Evolutionary conservation across 306 rosid species (phyloP).

Genomic region (Trichosanthes truncata): DNA sequence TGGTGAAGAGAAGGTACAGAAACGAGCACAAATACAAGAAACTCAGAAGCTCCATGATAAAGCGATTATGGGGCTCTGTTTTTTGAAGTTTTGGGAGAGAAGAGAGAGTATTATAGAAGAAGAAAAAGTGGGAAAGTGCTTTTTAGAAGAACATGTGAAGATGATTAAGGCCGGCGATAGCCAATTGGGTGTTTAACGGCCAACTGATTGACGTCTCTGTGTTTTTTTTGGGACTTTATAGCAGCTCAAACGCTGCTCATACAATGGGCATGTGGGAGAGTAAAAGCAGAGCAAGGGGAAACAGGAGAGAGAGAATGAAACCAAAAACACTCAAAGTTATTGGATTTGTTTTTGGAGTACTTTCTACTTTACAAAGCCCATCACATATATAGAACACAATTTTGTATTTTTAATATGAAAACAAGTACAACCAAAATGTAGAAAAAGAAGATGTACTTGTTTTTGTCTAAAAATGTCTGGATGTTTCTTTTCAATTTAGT

Average conservation of each 20-base stretch:
- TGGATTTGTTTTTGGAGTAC: not conserved
- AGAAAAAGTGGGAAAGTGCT: not conserved
- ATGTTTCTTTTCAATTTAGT: no score
- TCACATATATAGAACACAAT: not conserved
- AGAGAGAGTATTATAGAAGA: not conserved
- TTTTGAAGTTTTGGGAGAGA: not conserved
- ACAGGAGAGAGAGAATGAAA: not conserved
- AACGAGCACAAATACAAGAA: slow-evolving; percentile 19
- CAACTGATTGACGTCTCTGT: not conserved
- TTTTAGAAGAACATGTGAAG: slow-evolving; percentile 2
- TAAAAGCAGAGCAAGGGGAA: not conserved
- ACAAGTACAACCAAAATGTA: not conserved
- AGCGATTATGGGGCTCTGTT: not conserved
- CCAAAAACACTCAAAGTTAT: no score
- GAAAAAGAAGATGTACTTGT: no score
- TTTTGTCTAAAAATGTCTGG: no score
- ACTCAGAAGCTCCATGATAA: slow-evolving; percentile 42
- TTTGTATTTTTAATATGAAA: no score
- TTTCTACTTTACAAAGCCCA: not conserved
- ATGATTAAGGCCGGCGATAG: not conserved
- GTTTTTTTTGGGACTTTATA: not conserved
- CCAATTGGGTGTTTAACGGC: not conserved
- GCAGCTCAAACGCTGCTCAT: not conserved
- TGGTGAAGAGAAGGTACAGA: slow-evolving; percentile 32
- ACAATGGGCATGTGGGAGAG: not conserved